Base-by-base conservation (phyloP, 192 early-diverging fungal species). In the Backusella macrospora region DNA sequence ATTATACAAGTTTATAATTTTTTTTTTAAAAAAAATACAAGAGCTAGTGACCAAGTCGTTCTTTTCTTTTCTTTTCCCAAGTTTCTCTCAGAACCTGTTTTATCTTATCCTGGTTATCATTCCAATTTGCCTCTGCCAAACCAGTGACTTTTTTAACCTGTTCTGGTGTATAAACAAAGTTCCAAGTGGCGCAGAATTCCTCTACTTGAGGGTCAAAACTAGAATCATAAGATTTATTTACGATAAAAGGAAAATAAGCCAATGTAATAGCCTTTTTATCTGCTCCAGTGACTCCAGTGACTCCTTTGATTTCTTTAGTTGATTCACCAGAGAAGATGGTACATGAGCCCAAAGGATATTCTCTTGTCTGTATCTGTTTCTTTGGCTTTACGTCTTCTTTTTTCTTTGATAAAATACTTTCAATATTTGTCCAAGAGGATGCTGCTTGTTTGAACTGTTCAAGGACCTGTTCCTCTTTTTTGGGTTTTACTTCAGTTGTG, bases 171-270 rank as follows among this genome's bases (percentile, higher is more conserved):
- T 90, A 89, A 67, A 84, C 83, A 83, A 90, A 90, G 73, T 94
- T 94, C 49, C 84, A 90, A 0, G 91, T 92, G 5, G 82, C 82
- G 47, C 87, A 89, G 65, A 92, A 92, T 44, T 85, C 84, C 2
- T 84, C 88, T 9, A 79, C 86, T 69, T 80, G 83, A 3, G 92
- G 92, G 71, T 90, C 86, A 83, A 92, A 92, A 0, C 82, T 76
- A 16, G 85, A 48, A 42, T 75, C 68, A 12, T 76, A 80, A 6
- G 78, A 73, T 26, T 86, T 72, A 59, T 94, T 94, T 0, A 81
- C 75, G 68, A 92, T 82, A 26, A 91, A 83, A 12, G 91, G 92
- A 63, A 91, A 82, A 68, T 94, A 94, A 29, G 91, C 39, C 18
- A 94, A 48, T 13, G 80, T 81, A 23, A 83, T 62, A 63, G 83